phyloP scores from a whole-genome alignment of 2,329 filamentous ascomycete genomes.

The Cladobotryum mycophilum region DNA sequence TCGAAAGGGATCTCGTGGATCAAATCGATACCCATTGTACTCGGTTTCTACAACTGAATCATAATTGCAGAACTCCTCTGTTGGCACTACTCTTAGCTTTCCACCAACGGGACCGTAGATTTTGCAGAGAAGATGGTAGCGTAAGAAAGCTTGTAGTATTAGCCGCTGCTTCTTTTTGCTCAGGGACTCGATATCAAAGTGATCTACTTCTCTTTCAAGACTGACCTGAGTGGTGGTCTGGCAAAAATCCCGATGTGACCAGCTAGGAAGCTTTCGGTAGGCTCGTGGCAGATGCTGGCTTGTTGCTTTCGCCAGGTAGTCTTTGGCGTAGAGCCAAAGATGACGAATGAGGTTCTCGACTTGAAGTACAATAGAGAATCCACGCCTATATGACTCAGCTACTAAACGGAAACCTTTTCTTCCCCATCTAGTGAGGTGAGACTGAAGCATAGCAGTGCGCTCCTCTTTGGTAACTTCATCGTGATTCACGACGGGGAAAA shows the following conservation, averaged over 20 bases:
- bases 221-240: neutral
- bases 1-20: neutral
- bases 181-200: neutral
- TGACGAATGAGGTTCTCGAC: neutral
- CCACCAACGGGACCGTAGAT: neutral
- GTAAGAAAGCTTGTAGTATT: neutral
- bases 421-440: neutral
- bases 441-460: neutral
- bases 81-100: neutral
- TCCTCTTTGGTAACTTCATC: neutral
- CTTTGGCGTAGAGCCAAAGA: neutral
- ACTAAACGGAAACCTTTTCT: too few relatives aligned
- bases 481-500: neutral
- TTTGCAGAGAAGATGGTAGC: neutral
- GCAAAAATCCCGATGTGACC: neutral
- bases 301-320: neutral
- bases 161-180: neutral
- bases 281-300: neutral
- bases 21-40: neutral
- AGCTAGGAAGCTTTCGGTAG: neutral
- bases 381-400: too few relatives aligned
- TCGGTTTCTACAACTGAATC: neutral
- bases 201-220: neutral
- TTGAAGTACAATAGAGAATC: neutral
- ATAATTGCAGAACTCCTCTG: neutral